Base-by-base conservation (phyloP, 257 asterid species). In the Catharanthus roseus region DNA sequence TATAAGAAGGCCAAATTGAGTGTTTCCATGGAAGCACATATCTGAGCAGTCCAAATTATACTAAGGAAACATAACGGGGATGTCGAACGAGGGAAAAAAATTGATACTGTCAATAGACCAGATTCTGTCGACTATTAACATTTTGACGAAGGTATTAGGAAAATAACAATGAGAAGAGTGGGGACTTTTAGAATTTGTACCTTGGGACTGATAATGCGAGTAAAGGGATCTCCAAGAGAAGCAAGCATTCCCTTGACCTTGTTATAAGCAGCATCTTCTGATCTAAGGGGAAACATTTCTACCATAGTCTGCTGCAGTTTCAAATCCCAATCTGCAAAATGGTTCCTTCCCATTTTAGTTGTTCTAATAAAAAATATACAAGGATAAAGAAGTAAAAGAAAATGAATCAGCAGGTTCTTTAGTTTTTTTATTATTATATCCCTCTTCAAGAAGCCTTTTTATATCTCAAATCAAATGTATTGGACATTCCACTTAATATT, bases 151-250 rank as follows among this genome's bases (percentile, higher is more conserved):
- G 45, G 13, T 12, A 28, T 29, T 10, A 18, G 49, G 63, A 6
- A 56, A 4, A 36, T 5, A 61, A 72, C 19, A 36, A 62, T 63
- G 26, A 72, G 31, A 60, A 10, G 15, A 16, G 24, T 11, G 28
- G 6, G 12, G 19, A 16, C 50, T 61, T 39, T 24, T 38, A 24
- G 23, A 33, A 1, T 34, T 51, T 5, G 63, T 44, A 90, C 98
- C 95, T 93, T 93, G n/a, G 98, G 97, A 79, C 98, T 93, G 57
- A 93, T 82, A 74, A 93, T 81, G 65, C 96, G 93, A 0, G 98
- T 93, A 81, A 86, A 93, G 55, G 98, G 98, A 80, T 93, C 98
- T 42, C 97, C 98, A 51, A 93, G 97, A 71, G 98, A 87, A 18
- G 96, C 85, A 81, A 90, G 93, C 98, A 90, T 93, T 69, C 96